A percentile compares a stretch with the other conserved stretches of the same genome.
These are phyloP conservation scores for Stylonectria norvegica DNA, from an alignment of 2,329 filamentous ascomycete genomes.

Conservation along the genomic window DNA sequence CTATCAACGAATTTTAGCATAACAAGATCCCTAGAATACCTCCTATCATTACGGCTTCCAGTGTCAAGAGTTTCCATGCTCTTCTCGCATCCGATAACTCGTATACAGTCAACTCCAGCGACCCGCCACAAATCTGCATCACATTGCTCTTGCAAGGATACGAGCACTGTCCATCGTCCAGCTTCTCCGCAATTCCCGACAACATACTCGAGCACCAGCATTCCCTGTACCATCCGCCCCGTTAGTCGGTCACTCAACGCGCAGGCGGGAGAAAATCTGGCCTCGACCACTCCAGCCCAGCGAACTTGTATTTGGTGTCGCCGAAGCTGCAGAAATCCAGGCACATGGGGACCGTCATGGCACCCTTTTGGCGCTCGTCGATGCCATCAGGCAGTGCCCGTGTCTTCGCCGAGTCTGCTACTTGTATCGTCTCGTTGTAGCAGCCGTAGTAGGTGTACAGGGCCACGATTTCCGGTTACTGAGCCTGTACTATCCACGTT, in stretches of 20 bases:
- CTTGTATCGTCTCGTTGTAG: slow-evolving; percentile 54
- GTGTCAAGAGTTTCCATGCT: no score
- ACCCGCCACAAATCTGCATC: slow-evolving; percentile 52
- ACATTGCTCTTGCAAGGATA: slow-evolving; percentile 53
- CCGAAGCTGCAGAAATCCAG: slow-evolving; percentile 47
- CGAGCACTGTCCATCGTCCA: slow-evolving; percentile 48
- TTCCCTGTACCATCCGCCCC: slow-evolving; percentile 39
- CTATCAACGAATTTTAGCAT: slow-evolving; percentile 5
- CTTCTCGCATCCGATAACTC: slow-evolving; percentile 23
- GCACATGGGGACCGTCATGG: slow-evolving; percentile 52
- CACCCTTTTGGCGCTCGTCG: slow-evolving; percentile 38
- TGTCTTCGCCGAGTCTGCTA: slow-evolving; percentile 38
- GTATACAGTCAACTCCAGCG: slow-evolving; percentile 48
- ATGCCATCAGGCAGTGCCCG: slow-evolving; percentile 46
- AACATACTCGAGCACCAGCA: slow-evolving; percentile 57
- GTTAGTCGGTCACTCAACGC: not conserved
- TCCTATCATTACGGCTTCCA: no score
- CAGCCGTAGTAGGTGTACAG: slow-evolving; percentile 56
- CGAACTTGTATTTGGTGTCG: slow-evolving; percentile 43
- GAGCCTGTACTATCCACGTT: no score
- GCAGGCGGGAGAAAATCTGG: slow-evolving; percentile 19
- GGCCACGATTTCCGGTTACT: no score
- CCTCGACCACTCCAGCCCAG: slow-evolving; percentile 53
- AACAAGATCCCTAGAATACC: slow-evolving; percentile 6
- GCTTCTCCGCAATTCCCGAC: slow-evolving; percentile 42